phyloP scores from a whole-genome alignment of 306 rosid genomes.

The Alnus rubra region DNA sequence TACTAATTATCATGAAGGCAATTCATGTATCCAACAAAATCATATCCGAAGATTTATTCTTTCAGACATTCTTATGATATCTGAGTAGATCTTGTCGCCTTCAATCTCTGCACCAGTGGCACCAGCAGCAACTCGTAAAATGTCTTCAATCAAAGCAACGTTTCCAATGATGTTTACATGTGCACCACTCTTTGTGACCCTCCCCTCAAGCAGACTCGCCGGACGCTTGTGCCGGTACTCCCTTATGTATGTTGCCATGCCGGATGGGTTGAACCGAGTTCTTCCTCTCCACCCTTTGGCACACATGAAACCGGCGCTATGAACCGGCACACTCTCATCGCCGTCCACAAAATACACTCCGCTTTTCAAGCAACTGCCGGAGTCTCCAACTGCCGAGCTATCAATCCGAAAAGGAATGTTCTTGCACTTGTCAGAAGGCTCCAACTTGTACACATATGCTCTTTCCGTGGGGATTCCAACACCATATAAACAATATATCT shows the following conservation, averaged over 20 bases:
- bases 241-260: constrained; percentile 51
- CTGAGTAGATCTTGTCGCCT: constrained; percentile 69
- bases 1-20: constrained; percentile 8
- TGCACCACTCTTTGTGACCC: constrained; percentile 54
- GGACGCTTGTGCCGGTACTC: constrained; percentile 60
- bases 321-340: constrained; percentile 53
- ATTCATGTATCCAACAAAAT: background rate
- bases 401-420: constrained; percentile 56
- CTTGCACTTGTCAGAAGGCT: constrained; percentile 49
- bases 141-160: constrained; percentile 58
- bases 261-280: constrained; percentile 79
- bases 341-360: constrained; percentile 63
- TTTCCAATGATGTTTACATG: constrained; percentile 62
- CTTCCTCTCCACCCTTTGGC: constrained; percentile 76
- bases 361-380: constrained; percentile 36
- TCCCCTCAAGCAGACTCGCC: constrained; percentile 49
- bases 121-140: constrained; percentile 68
- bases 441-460: constrained; percentile 46
- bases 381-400: constrained; percentile 50
- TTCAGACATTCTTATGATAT: constrained; percentile 53
- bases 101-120: constrained; percentile 56
- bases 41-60: constrained; percentile 52
- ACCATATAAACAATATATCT: constrained; percentile 72
- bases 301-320: constrained; percentile 86
- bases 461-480: constrained; percentile 71